phyloP scores from a whole-genome alignment of 345 rosid genomes.

The Lepidium aucheri region DNA sequence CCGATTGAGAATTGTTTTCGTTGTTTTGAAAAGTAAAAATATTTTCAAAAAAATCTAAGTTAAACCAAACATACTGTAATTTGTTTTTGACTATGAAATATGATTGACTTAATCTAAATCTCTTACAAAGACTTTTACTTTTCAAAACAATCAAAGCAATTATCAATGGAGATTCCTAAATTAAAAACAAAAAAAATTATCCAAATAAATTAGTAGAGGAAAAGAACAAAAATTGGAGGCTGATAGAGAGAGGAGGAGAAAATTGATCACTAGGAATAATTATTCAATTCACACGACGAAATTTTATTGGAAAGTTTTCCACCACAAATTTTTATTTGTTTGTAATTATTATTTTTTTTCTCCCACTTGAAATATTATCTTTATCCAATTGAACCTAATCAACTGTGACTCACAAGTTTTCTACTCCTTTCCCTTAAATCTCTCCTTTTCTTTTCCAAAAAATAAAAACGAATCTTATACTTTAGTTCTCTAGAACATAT shows the following conservation, averaged over 20 bases:
- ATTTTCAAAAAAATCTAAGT: too few species aligned
- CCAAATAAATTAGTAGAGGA: background rate
- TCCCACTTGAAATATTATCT: slow-evolving; percentile 21
- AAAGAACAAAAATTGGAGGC: background rate
- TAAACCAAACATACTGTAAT: too few species aligned
- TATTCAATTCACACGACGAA: slow-evolving; percentile 29
- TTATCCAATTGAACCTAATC: slow-evolving; percentile 19
- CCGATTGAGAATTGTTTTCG: too few species aligned
- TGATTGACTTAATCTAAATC: too few species aligned
- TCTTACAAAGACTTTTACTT: too few species aligned
- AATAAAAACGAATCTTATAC: background rate
- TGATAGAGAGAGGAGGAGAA: slow-evolving; percentile 13
- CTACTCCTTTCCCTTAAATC: slow-evolving; percentile 5
- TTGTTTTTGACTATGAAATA: too few species aligned
- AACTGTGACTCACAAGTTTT: slow-evolving; percentile 25
- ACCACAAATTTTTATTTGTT: slow-evolving; percentile 19
- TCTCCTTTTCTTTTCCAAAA: background rate
- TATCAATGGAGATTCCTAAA: background rate
- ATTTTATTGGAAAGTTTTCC: slow-evolving; percentile 4
- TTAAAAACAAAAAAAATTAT: background rate
- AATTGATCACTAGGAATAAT: slow-evolving; percentile 5
- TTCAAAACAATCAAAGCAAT: too few species aligned
- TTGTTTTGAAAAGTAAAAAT: too few species aligned
- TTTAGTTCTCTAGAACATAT: slow-evolving; percentile 11
- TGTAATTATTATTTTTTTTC: background rate